A percentile compares a stretch with the other conserved stretches of the same genome.
phyloP scores from a whole-genome alignment of 75 land plant genomes.

The Chamaecyparis obtusa region DNA sequence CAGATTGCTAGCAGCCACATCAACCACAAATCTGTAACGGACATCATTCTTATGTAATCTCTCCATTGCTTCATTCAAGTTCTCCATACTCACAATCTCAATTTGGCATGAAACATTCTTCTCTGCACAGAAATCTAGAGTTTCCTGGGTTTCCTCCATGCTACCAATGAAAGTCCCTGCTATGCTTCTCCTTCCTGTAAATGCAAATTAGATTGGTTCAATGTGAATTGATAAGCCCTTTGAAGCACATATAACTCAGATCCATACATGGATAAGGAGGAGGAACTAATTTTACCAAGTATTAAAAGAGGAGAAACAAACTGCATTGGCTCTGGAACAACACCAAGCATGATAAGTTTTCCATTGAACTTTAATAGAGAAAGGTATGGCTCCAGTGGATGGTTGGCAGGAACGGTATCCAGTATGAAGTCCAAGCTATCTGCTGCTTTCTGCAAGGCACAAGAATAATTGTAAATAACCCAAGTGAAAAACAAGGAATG shows the following conservation, averaged over 20 bases:
- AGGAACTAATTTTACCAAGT: conserved; percentile 37
- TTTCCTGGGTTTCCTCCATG: conserved; percentile 55
- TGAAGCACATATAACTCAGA: neutral
- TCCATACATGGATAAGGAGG: neutral
- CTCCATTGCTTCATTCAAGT: conserved; percentile 67
- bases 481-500: neutral
- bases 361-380: conserved; percentile 60
- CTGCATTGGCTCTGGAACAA: conserved; percentile 56
- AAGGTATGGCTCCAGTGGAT: conserved; percentile 37
- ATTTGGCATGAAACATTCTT: conserved; percentile 55
- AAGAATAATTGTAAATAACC: neutral
- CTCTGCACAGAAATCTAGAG: conserved; percentile 58
- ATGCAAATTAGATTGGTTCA: neutral
- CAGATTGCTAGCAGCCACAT: conserved; percentile 60
- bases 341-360: conserved; percentile 66
- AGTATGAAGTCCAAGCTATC: conserved; percentile 62
- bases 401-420: conserved; percentile 77
- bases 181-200: conserved; percentile 57
- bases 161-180: conserved; percentile 44
- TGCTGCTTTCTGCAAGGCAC: conserved; percentile 33
- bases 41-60: conserved; percentile 79
- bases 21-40: conserved; percentile 80
- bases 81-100: conserved; percentile 68
- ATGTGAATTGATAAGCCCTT: neutral
- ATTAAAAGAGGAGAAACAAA: conserved; percentile 62